Conservation (phyloP, 2,329 filamentous ascomycete genomes). For the Alternaria viburni region DNA sequence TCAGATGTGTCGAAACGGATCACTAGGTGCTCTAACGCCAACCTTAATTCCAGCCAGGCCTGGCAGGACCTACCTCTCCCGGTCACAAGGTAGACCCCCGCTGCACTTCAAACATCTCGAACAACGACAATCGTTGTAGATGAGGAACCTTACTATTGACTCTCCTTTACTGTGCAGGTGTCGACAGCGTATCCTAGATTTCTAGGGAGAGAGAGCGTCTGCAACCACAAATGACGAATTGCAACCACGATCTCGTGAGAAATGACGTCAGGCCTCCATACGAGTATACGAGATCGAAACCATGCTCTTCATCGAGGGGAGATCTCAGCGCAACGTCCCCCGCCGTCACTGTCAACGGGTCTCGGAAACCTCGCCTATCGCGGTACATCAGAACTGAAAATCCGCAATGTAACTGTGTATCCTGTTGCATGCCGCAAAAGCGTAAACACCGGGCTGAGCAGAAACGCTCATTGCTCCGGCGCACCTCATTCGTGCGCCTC, state of each 20-base stretch:
- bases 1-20: conserved; percentile 12
- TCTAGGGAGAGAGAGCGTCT: neutral
- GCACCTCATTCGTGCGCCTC: neutral
- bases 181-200: neutral
- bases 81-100: neutral
- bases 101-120: neutral
- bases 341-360: conserved; percentile 5
- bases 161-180: neutral
- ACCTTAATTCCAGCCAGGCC: conserved; percentile 4
- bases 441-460: neutral
- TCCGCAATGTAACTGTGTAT: neutral
- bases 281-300: neutral
- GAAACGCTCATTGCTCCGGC: neutral
- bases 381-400: neutral
- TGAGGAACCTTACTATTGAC: neutral
- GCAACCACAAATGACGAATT: neutral
- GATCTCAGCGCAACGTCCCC: conserved; percentile 6
- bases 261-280: neutral
- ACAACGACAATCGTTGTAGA: conserved; percentile 1
- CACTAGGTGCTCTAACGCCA: conserved; percentile 4
- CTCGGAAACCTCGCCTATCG: neutral
- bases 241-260: neutral
- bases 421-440: neutral
- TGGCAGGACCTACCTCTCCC: neutral
- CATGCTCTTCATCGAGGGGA: neutral